These are phyloP conservation scores for Tremella mesenterica DNA, from an alignment of 768 basidiomycete species.

Conservation along the genomic window DNA sequence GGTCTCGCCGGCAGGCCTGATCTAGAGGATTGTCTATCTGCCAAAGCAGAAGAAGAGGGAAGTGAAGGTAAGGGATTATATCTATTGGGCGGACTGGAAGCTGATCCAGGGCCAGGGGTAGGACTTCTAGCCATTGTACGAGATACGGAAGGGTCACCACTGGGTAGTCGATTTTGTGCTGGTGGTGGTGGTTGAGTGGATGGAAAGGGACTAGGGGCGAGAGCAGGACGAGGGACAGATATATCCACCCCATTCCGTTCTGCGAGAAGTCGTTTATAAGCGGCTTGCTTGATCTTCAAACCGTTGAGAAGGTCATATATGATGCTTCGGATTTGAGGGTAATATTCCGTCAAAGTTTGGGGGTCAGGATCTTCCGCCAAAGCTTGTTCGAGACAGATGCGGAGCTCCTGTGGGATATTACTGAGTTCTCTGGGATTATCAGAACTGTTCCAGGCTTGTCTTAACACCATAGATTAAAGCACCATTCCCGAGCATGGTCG, in stretches of 20 bases:
- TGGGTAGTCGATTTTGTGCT: background rate
- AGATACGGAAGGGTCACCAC: background rate
- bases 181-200: background rate
- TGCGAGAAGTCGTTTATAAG: slow-evolving; percentile 59
- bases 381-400: slow-evolving; percentile 78
- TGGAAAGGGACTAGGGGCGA: too few relatives aligned
- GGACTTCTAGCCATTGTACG: background rate
- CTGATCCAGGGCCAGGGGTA: background rate
- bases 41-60: slow-evolving; percentile 22
- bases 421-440: slow-evolving; percentile 74
- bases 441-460: too few relatives aligned
- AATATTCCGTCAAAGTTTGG: slow-evolving; percentile 76
- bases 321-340: slow-evolving; percentile 81
- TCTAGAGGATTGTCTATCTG: slow-evolving; percentile 20
- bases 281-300: slow-evolving; percentile 80
- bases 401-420: slow-evolving; percentile 77
- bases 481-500: too few relatives aligned
- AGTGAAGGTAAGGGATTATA: background rate
- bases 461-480: too few relatives aligned
- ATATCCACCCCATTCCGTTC: background rate
- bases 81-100: background rate
- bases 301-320: slow-evolving; percentile 90
- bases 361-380: slow-evolving; percentile 80
- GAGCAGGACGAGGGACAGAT: too few relatives aligned
- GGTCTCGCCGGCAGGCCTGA: slow-evolving; percentile 30